These are phyloP conservation scores for Martiniozyma abietophila DNA, from an alignment of 805 yeast species.

Conservation along the genomic window DNA sequence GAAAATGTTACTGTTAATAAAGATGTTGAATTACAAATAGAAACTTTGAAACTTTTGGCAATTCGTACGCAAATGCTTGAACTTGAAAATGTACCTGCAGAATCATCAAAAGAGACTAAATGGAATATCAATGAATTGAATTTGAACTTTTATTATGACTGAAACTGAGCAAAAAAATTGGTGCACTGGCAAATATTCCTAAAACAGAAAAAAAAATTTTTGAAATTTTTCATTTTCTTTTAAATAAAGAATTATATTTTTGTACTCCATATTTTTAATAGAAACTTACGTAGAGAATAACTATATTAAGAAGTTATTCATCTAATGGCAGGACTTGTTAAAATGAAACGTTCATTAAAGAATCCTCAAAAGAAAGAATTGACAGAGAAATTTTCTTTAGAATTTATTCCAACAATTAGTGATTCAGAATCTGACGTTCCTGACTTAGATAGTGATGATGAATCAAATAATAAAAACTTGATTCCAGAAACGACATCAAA, in stretches of 20 bases:
- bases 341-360: no score
- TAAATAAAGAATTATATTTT: not conserved
- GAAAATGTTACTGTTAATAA: slow-evolving; percentile 31
- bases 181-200: not conserved
- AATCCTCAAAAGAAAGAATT: no score
- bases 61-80: slow-evolving; percentile 40
- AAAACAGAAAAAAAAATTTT: not conserved
- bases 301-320: no score
- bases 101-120: slow-evolving; percentile 4
- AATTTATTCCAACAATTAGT: slow-evolving; percentile 64
- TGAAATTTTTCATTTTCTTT: no score
- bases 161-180: slow-evolving; percentile 1
- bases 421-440: slow-evolving; percentile 66
- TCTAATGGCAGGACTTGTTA: no score
- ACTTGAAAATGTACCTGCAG: slow-evolving; percentile 17
- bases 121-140: slow-evolving; percentile 10
- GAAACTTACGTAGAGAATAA: no score
- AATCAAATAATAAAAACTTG: slow-evolving; percentile 14
- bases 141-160: slow-evolving; percentile 6
- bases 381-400: no score
- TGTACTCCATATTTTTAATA: no score
- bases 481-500: no score
- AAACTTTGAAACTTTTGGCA: slow-evolving; percentile 35
- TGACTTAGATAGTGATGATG: slow-evolving; percentile 28
- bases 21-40: slow-evolving; percentile 36